These are phyloP conservation scores for Neoarthrinium moseri DNA, from an alignment of 2,329 filamentous ascomycete genomes.

Conservation along the genomic window DNA sequence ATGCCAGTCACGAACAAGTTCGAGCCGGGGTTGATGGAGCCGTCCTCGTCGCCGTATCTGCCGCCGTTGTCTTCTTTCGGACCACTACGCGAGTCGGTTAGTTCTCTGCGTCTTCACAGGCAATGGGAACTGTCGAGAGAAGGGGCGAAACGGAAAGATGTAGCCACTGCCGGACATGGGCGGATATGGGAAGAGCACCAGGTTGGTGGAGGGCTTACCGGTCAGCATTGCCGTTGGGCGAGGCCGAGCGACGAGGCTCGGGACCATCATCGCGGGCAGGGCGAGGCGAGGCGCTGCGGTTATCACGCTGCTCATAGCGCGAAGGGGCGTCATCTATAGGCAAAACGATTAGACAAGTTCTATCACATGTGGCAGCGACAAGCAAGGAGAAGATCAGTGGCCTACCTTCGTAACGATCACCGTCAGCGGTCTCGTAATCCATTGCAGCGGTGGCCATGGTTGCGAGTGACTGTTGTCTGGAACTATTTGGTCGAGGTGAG, in stretches of 20 bases:
- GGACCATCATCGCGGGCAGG: slow-evolving; percentile 60
- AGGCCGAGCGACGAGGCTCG: slow-evolving; percentile 60
- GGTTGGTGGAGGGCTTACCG: slow-evolving; percentile 46
- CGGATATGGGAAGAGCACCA: too few species aligned
- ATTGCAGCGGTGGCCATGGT: slow-evolving; percentile 64
- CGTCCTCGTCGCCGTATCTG: slow-evolving; percentile 65
- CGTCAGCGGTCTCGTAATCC: slow-evolving; percentile 69
- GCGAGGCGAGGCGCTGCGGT: slow-evolving; percentile 65
- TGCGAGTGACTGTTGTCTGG: slow-evolving; percentile 9
- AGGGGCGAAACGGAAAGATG: background rate
- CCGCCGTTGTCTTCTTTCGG: slow-evolving; percentile 24
- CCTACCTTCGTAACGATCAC: slow-evolving; percentile 66
- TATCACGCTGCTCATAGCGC: slow-evolving; percentile 67
- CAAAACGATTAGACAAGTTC: background rate
- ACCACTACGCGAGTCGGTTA: too few species aligned
- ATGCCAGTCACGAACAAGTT: slow-evolving; percentile 99
- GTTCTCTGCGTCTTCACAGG: too few species aligned
- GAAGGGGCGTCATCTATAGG: slow-evolving; percentile 57
- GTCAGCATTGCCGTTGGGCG: slow-evolving; percentile 54
- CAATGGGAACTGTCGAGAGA: background rate
- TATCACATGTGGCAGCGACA: too few species aligned
- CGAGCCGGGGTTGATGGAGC: slow-evolving; percentile 86
- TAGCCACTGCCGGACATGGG: too few species aligned
- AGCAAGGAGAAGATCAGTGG: slow-evolving; percentile 8
- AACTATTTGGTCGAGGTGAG: slow-evolving; percentile 2